A percentile compares a stretch with the other conserved stretches of the same genome.
phyloP scores from a whole-genome alignment of 306 rosid genomes.

The Hippophae tibetana region DNA sequence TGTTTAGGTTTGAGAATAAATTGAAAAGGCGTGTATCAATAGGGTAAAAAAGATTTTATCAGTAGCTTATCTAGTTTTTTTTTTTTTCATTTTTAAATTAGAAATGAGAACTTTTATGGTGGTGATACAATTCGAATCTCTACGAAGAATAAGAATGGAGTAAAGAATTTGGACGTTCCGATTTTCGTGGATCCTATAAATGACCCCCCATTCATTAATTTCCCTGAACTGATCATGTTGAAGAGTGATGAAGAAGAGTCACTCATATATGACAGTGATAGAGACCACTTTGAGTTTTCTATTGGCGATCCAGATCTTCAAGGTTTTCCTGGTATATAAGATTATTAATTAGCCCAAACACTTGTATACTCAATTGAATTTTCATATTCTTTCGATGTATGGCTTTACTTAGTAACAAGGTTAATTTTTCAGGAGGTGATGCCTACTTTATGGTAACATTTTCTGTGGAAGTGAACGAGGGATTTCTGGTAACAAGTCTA shows the following conservation, averaged over 20 bases:
- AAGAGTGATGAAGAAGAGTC: conserved; percentile 43
- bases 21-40: too few relatives aligned
- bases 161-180: conserved; percentile 49
- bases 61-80: conserved; percentile 6
- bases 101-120: conserved; percentile 66
- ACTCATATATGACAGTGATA: conserved; percentile 50
- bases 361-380: too few relatives aligned
- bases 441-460: conserved; percentile 39
- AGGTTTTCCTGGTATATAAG: conserved; percentile 47
- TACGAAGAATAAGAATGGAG: conserved; percentile 55
- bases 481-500: conserved; percentile 49
- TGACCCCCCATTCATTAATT: conserved; percentile 67
- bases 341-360: background rate
- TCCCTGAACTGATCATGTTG: conserved; percentile 51
- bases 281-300: conserved; percentile 55
- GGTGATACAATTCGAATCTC: conserved; percentile 45
- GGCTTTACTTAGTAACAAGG: too few relatives aligned
- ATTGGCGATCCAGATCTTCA: conserved; percentile 75
- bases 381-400: too few relatives aligned
- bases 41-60: background rate
- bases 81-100: conserved; percentile 12
- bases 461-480: conserved; percentile 72
- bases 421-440: conserved; percentile 34
- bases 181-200: conserved; percentile 63
- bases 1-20: too few relatives aligned